These are phyloP conservation scores for Naganishia vishniacii DNA, from an alignment of 768 basidiomycete species.

Conservation along the genomic window DNA sequence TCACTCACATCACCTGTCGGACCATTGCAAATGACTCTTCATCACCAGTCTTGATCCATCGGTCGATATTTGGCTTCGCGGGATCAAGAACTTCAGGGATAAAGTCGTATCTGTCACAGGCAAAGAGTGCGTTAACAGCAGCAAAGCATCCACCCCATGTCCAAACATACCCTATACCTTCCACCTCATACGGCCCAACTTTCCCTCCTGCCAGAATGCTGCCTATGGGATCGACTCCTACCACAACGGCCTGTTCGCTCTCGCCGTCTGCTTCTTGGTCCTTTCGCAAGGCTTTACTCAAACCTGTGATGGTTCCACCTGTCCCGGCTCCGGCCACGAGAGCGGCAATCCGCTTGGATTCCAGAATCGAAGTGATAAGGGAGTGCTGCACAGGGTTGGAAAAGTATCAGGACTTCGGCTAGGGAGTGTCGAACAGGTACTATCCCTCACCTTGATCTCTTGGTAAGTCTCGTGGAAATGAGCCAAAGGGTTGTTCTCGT, in stretches of 20 bases:
- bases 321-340: conserved; percentile 86
- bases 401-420: too few relatives aligned
- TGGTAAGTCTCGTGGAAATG: conserved; percentile 86
- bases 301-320: conserved; percentile 88
- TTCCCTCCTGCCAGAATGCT: conserved; percentile 68
- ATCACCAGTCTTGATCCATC: conserved; percentile 74
- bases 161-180: conserved; percentile 73
- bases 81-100: conserved; percentile 79
- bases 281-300: conserved; percentile 36
- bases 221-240: conserved; percentile 92
- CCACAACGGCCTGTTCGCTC: conserved; percentile 48
- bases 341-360: conserved; percentile 54
- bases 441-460: conserved; percentile 63
- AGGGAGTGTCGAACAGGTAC: not conserved
- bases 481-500: conserved; percentile 73
- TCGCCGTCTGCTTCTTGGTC: conserved; percentile 60
- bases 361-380: conserved; percentile 63
- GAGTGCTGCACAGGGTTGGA: conserved; percentile 52
- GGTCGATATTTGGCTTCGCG: conserved; percentile 56
- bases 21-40: conserved; percentile 73
- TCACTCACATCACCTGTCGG: conserved; percentile 58
- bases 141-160: not conserved
- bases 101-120: conserved; percentile 63
- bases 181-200: conserved; percentile 64
- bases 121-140: not conserved